phyloP scores from a whole-genome alignment of 2,329 filamentous ascomycete species.

The Fusarium oxysporum region DNA sequence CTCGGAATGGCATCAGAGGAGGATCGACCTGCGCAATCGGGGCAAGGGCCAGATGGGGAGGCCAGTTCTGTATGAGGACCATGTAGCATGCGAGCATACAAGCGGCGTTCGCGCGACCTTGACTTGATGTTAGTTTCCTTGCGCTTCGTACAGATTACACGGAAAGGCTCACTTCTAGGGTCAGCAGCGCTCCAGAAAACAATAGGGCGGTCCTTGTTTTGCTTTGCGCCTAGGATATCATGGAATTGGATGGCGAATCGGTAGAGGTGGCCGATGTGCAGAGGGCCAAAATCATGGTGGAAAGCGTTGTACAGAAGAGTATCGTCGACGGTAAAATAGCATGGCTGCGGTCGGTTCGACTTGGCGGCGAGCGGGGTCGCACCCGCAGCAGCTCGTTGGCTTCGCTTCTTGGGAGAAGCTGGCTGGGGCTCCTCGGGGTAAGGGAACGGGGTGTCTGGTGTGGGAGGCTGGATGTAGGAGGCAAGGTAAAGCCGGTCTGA shows the following conservation, averaged over 20 bases:
- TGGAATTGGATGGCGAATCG: conserved; percentile 96
- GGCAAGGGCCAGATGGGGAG: conserved; percentile 92
- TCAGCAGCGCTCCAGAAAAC: conserved; percentile 97
- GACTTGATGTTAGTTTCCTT: conserved; percentile 25
- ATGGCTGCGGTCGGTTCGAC: conserved; percentile 67
- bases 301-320: conserved; percentile 96
- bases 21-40: conserved; percentile 97
- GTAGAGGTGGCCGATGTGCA: conserved; percentile 97
- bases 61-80: conserved; percentile 98
- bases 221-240: conserved; percentile 90
- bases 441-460: conserved; percentile 85
- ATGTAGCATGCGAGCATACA: conserved; percentile 98
- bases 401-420: conserved; percentile 52
- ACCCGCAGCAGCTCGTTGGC: conserved; percentile 69
- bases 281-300: conserved; percentile 96
- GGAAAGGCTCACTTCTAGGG: conserved; percentile 77
- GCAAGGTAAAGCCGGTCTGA: conserved; percentile 94
- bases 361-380: conserved; percentile 46
- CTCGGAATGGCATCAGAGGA: conserved; percentile 97
- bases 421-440: conserved; percentile 77
- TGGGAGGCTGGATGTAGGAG: conserved; percentile 86
- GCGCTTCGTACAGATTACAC: not conserved
- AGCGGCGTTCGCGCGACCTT: conserved; percentile 90
- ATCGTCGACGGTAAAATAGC: conserved; percentile 96
- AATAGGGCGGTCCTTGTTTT: conserved; percentile 88